phyloP scores from a whole-genome alignment of 1,284 basidiomycete species.

The Vanrija sp. region DNA sequence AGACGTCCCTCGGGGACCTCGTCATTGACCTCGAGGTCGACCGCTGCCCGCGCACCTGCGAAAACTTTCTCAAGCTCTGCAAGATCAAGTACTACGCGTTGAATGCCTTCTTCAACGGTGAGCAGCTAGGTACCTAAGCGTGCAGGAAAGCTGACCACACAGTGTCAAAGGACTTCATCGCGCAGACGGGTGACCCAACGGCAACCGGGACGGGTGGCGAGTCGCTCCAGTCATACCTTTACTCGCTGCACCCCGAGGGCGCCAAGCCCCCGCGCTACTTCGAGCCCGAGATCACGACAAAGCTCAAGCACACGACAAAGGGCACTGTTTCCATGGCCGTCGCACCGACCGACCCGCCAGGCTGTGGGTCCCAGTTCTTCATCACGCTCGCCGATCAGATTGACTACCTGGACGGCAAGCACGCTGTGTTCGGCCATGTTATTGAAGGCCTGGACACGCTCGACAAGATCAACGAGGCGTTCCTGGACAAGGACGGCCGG shows the following conservation, averaged over 20 bases:
- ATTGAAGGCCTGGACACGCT: conserved; percentile 91
- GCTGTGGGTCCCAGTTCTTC: conserved; percentile 94
- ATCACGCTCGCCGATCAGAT: conserved; percentile 85
- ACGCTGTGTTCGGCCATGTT: conserved; percentile 90
- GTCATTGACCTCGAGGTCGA: conserved; percentile 95
- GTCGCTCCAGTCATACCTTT: conserved; percentile 64
- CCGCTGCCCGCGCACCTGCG: conserved; percentile 78
- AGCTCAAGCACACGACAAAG: conserved; percentile 75
- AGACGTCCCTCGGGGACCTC: conserved; percentile 92
- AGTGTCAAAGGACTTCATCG: conserved; percentile 96
- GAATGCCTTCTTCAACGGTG: conserved; percentile 94
- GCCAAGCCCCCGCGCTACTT: conserved; percentile 67
- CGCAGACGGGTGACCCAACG: conserved; percentile 88
- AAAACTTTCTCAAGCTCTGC: conserved; percentile 96
- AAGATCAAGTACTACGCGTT: conserved; percentile 95
- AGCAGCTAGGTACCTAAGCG: conserved; percentile 26
- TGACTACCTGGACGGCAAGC: conserved; percentile 92
- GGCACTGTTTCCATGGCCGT: conserved; percentile 97
- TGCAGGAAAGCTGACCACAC: conserved; percentile 6
- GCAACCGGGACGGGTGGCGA: conserved; percentile 90
- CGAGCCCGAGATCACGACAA: conserved; percentile 68
- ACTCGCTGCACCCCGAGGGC: conserved; percentile 50
- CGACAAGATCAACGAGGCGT: conserved; percentile 88
- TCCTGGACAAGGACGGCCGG: conserved; percentile 78
- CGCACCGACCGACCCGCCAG: conserved; percentile 64